Evolutionary conservation across 2,329 filamentous ascomycete species (phyloP), one percentile per base, ranked within the genome.

Genomic region (Ceratocystis alfenasii): DNA sequence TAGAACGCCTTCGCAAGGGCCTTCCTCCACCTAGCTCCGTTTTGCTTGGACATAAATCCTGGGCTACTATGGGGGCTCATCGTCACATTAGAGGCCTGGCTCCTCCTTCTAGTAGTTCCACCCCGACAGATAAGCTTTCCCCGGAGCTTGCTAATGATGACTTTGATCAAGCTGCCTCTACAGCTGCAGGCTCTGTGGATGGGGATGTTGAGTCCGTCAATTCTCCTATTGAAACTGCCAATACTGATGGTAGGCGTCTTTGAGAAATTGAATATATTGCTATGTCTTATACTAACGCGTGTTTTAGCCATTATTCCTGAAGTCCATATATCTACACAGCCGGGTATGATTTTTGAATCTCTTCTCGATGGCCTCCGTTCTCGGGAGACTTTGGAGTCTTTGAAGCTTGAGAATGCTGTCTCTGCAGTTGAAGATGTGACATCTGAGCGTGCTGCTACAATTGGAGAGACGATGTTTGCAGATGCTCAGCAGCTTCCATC

Each of bases 71-170:
- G 10, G n/a, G 55, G 3, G 17, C 25, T 30, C 55, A 15, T 15
- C 55, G 55, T 30, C 55, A 59, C 3, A 59, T 59, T 30, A 30
- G 55, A 59, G 55, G 55, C 55, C 55, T 59, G n/a, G 55, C 30
- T 59, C 25, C 25, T 33, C 25, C 55, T 30, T 36, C 55, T 10
- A n/a, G 55, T 7, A 33, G 25, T 36, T 59, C 55, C n/a, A 36
- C 55, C 7, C 55, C 55, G 4, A 59, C 30, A n/a, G 30, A 59
- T n/a, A 36, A 59, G 10, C 28, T 36, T 36, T 59, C 55, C 7
- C 55, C 55, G 4, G 20, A 59, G 25, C 33, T 59, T 15, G 55
- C 15, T 10, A 20, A 15, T 17, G 2, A 36, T n/a, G 28, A 30
- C 1, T 59, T 59, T 36, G 55, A 59, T 17, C 55, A 59, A 30